Percentiles rank a stretch among this genome's conserved stretches.
These are phyloP conservation scores for Typha latifolia DNA, from an alignment of 176 grass and related monocot genomes.

Conservation along the genomic window DNA sequence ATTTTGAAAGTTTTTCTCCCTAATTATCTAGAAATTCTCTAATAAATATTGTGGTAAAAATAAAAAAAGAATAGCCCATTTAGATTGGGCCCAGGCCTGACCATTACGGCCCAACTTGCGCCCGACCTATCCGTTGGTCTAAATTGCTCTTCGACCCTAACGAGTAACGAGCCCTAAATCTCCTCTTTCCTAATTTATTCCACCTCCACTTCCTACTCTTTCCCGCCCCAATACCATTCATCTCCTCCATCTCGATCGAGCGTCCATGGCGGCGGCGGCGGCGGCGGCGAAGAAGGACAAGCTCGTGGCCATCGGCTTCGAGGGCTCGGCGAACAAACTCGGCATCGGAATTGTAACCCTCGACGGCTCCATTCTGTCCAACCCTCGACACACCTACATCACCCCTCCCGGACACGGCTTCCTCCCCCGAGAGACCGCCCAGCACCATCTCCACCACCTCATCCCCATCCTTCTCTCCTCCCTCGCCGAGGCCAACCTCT, in stretches of 20 bases:
- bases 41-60: too few species aligned
- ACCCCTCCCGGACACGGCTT: slow-evolving; percentile 89
- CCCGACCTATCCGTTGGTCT: too few species aligned
- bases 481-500: slow-evolving; percentile 29
- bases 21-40: too few species aligned
- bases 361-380: slow-evolving; percentile 69
- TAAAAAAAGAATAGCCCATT: too few species aligned
- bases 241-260: not conserved
- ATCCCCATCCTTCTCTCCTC: slow-evolving; percentile 62
- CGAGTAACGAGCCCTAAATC: too few species aligned
- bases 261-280: slow-evolving; percentile 9
- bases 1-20: too few species aligned
- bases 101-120: too few species aligned
- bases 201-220: not conserved
- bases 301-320: slow-evolving; percentile 60
- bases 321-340: slow-evolving; percentile 90
- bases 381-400: slow-evolving; percentile 90
- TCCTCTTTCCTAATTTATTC: too few species aligned
- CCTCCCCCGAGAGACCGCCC: slow-evolving; percentile 78
- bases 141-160: too few species aligned
- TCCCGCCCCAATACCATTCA: not conserved
- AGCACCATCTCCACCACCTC: slow-evolving; percentile 69
- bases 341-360: slow-evolving; percentile 72
- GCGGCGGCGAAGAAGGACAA: slow-evolving; percentile 22
- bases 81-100: too few species aligned